Percentiles rank a stretch among this genome's conserved stretches.
Evolutionary conservation across 2,329 filamentous ascomycete genomes (phyloP).

Genomic region (Claviceps quebecensis): DNA sequence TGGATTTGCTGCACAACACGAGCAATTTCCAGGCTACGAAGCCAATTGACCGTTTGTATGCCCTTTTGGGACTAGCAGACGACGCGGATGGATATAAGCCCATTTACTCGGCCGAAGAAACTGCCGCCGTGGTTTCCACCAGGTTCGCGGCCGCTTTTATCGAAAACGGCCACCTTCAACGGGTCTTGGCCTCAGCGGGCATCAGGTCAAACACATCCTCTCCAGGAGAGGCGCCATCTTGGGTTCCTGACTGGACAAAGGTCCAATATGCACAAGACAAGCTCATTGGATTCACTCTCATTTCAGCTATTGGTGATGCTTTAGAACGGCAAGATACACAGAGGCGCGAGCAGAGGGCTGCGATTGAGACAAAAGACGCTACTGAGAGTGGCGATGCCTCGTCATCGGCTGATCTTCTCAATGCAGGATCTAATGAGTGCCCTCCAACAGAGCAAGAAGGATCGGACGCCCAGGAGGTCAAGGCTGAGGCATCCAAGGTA

Average conservation of each 20-base stretch:
- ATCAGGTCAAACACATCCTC: neutral
- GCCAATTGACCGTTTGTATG: constrained; percentile 3
- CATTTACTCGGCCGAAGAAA: constrained; percentile 5
- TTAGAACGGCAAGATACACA: neutral
- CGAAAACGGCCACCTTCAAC: constrained; percentile 1
- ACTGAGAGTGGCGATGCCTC: no score
- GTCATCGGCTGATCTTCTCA: neutral
- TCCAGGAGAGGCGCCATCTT: constrained; percentile 1
- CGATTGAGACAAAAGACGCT: neutral
- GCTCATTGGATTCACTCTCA: neutral
- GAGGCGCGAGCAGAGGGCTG: neutral
- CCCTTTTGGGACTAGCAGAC: constrained; percentile 5
- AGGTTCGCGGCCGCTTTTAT: constrained; percentile 5
- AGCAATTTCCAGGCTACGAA: constrained; percentile 4
- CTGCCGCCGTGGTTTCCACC: constrained; percentile 1
- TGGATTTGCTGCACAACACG: constrained; percentile 3
- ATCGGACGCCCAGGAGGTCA: neutral
- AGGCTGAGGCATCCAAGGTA: neutral
- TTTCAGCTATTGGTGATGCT: neutral
- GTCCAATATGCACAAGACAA: constrained; percentile 2
- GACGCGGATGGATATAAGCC: constrained; percentile 3
- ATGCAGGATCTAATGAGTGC: neutral
- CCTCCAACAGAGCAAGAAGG: neutral
- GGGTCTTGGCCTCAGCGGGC: constrained; percentile 4
- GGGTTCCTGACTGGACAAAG: constrained; percentile 7